Base-by-base conservation (phyloP, 306 rosid species). In the Cucumis cinereus region DNA sequence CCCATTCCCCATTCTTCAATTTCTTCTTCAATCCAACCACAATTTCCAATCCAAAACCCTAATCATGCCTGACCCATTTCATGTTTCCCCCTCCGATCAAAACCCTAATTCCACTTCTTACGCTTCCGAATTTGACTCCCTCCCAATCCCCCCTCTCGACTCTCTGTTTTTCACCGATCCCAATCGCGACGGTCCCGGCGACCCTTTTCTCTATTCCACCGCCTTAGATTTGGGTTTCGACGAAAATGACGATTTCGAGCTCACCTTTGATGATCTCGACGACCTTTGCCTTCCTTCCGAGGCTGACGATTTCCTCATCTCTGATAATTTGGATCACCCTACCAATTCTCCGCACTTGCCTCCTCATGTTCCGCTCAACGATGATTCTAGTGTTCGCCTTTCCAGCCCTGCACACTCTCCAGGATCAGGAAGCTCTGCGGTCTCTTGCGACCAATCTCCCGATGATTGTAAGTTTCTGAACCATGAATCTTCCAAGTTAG, bases 201-300 rank as follows among this genome's bases (percentile, higher is more conserved):
- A 79, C 0, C 23, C 81, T 1, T 84, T 88, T 53, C 45, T 82
- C 26, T 80, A 90, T 53, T 96, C 90, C 81, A 82, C 87, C 0
- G 90, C 82, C 0, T 84, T 86, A 1, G 84, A 83, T 75, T 52
- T 89, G 40, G 87, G 80, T 0, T 77, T 79, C 66, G 87, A 72
- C 3, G 91, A 77, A 0, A 66, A 79, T 23, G 88, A 80, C 3
- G 93, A 90, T 10, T 84, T 73, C 75, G 96, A 90, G 54, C 79
- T 92, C 71, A 90, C 88, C 8, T 87, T 95, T n/a, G 98, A 92
- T 4, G 99, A 87, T 53, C 73, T 88, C 2, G 96, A 88, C 14
- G 69, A 74, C 4, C 81, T 88, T 62, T 77, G 41, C 71, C 59
- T 91, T 17, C 98, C 96, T 8, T 78, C 89, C 0, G 90, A 88